These are phyloP conservation scores for Ophiostoma tasmaniense DNA, from an alignment of 2,329 filamentous ascomycete genomes.

Conservation along the genomic window DNA sequence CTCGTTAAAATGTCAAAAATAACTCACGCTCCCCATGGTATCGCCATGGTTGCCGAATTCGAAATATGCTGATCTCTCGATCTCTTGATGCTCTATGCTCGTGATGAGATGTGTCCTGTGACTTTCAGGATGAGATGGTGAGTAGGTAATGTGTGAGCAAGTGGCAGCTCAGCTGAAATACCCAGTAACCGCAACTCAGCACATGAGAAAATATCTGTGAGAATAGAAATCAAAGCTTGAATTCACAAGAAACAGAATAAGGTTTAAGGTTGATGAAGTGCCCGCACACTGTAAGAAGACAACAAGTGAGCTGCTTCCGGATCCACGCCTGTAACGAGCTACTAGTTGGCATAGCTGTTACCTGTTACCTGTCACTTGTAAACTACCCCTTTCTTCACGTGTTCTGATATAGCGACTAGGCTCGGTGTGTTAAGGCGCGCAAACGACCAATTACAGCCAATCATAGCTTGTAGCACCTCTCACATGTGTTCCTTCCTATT, in stretches of 20 bases:
- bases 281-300: not conserved
- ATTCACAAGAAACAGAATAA: not conserved
- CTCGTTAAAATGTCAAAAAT: not conserved
- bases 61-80: not conserved
- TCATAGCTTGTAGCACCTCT: not conserved
- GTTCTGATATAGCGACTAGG: not conserved
- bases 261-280: not conserved
- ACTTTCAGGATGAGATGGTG: not conserved
- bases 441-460: not conserved
- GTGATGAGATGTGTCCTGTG: not conserved
- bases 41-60: slow-evolving; percentile 24
- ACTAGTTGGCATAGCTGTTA: not conserved
- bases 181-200: not conserved
- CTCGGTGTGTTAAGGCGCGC: not conserved
- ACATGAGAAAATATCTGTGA: not conserved
- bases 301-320: not conserved
- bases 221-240: not conserved
- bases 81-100: not conserved
- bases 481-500: not conserved
- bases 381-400: slow-evolving; percentile 1
- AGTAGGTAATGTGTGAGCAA: not conserved
- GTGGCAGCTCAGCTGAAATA: not conserved
- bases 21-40: slow-evolving; percentile 43
- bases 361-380: not conserved
- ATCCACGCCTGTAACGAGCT: not conserved